phyloP scores from a whole-genome alignment of 78 protist genomes.

The Chrysochromulina tobinii region DNA sequence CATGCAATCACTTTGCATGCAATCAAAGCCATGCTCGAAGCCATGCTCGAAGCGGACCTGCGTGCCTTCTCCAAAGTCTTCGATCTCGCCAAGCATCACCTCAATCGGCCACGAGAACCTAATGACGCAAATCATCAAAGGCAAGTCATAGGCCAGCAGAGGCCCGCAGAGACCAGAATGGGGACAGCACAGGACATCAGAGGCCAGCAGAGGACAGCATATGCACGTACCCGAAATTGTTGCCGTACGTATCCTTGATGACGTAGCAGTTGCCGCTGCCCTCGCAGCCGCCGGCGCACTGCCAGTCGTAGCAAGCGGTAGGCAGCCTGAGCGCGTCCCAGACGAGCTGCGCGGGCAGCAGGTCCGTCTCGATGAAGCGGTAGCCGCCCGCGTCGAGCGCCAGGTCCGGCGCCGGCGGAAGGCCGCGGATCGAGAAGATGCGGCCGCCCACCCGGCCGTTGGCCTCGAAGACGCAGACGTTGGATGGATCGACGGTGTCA shows the following conservation, averaged over 20 bases:
- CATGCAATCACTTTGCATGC: too few species aligned
- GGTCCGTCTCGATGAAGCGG: not conserved
- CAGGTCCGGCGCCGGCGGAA: not conserved
- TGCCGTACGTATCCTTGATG: not conserved
- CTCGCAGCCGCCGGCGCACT: not conserved
- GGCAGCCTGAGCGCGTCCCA: not conserved
- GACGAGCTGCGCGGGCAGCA: not conserved
- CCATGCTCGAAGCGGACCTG: not conserved
- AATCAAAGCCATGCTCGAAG: not conserved
- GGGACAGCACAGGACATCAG: too few species aligned
- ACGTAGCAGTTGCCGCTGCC: not conserved
- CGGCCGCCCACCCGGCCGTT: not conserved
- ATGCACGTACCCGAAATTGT: not conserved
- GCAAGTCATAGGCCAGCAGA: too few species aligned
- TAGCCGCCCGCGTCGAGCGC: not conserved
- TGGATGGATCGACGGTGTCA: not conserved
- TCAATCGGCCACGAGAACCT: not conserved
- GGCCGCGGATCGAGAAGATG: conserved; percentile 1
- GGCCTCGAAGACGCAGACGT: not conserved
- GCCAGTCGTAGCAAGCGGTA: not conserved
- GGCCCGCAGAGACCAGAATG: too few species aligned
- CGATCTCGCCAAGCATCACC: not conserved
- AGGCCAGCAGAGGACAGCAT: too few species aligned
- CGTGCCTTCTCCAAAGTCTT: not conserved
- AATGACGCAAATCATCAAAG: too few species aligned